phyloP scores from a whole-genome alignment of 2,329 filamentous ascomycete species.

The Conoideocrella luteorostrata region DNA sequence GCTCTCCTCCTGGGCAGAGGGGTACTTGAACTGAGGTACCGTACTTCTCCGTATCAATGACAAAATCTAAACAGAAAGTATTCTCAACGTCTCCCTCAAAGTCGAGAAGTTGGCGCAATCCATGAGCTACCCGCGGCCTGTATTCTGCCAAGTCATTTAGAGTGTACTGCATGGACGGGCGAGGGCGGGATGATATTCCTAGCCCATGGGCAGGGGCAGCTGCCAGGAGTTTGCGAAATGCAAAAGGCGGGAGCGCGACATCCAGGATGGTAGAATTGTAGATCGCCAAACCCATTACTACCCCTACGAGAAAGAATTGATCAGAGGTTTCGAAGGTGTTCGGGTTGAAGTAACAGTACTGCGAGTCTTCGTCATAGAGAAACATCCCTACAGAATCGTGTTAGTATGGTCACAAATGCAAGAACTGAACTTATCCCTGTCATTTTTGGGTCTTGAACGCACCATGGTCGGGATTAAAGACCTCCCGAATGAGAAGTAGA shows the following conservation, averaged over 20 bases:
- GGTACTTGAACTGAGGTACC: conserved; percentile 60
- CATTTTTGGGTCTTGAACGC: conserved; percentile 34
- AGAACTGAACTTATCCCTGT: too few relatives aligned
- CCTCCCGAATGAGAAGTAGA: conserved; percentile 75
- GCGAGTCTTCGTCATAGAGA: conserved; percentile 83
- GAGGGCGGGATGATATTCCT: conserved; percentile 48
- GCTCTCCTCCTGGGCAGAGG: conserved; percentile 68
- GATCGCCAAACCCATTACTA: conserved; percentile 81
- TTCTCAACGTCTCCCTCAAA: conserved; percentile 78
- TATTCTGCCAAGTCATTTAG: conserved; percentile 80
- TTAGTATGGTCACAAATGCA: neutral
- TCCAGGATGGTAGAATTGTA: conserved; percentile 94
- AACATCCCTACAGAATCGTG: conserved; percentile 68
- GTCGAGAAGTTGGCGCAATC: conserved; percentile 69
- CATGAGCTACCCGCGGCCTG: conserved; percentile 66
- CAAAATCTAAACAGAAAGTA: conserved; percentile 77
- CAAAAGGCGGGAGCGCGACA: conserved; percentile 79
- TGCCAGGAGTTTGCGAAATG: conserved; percentile 79
- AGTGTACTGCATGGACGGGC: conserved; percentile 62
- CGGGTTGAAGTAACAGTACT: conserved; percentile 89
- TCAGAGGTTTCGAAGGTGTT: conserved; percentile 85
- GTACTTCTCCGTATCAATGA: conserved; percentile 70
- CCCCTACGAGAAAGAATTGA: conserved; percentile 85
- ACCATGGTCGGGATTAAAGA: conserved; percentile 89
- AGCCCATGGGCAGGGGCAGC: conserved; percentile 59